A percentile compares a stretch with the other conserved stretches of the same genome.
Conservation (phyloP, 2,329 filamentous ascomycete species). For the Microsporum canis region DNA sequence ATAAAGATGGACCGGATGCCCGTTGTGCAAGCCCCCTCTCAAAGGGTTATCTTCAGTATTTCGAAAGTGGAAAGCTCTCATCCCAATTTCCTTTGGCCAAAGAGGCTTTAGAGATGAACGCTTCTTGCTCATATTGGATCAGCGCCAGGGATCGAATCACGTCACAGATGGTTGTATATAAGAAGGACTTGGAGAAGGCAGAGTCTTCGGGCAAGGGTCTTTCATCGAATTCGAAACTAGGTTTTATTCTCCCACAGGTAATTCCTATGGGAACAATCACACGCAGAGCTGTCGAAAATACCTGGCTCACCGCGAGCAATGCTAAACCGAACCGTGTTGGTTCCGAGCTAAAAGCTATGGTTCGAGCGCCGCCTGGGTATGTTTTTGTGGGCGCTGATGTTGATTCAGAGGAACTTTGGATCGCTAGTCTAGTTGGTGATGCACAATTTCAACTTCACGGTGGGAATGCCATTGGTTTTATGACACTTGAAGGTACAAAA, state of each 20-base stretch:
- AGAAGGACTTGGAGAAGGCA: slow-evolving; percentile 44
- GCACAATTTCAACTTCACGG: slow-evolving; percentile 91
- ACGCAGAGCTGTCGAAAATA: slow-evolving; percentile 87
- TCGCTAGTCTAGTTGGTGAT: slow-evolving; percentile 87
- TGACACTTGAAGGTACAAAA: slow-evolving; percentile 96
- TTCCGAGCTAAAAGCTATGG: slow-evolving; percentile 94
- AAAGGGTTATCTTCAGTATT: slow-evolving; percentile 81
- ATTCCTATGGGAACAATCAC: slow-evolving; percentile 99
- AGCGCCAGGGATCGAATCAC: slow-evolving; percentile 85
- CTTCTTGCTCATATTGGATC: slow-evolving; percentile 98
- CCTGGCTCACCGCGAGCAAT: slow-evolving; percentile 95
- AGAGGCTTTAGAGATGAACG: slow-evolving; percentile 95
- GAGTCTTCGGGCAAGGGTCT: slow-evolving; percentile 14
- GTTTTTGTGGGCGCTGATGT: slow-evolving; percentile 94
- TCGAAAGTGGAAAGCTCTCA: slow-evolving; percentile 76
- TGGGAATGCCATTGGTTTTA: slow-evolving; percentile 95
- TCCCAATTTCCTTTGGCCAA: slow-evolving; percentile 87
- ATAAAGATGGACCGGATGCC: slow-evolving; percentile 82
- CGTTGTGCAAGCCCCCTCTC: slow-evolving; percentile 80
- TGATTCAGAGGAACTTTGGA: slow-evolving; percentile 96
- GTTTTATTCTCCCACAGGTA: slow-evolving; percentile 86
- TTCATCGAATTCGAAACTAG: slow-evolving; percentile 36
- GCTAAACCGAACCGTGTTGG: slow-evolving; percentile 93
- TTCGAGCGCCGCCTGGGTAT: slow-evolving; percentile 81
- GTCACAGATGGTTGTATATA: slow-evolving; percentile 90